Percentiles rank a stretch among this genome's conserved stretches.
Conservation (phyloP, 139 green algal species). For the Auxenochlorella protothecoides region DNA sequence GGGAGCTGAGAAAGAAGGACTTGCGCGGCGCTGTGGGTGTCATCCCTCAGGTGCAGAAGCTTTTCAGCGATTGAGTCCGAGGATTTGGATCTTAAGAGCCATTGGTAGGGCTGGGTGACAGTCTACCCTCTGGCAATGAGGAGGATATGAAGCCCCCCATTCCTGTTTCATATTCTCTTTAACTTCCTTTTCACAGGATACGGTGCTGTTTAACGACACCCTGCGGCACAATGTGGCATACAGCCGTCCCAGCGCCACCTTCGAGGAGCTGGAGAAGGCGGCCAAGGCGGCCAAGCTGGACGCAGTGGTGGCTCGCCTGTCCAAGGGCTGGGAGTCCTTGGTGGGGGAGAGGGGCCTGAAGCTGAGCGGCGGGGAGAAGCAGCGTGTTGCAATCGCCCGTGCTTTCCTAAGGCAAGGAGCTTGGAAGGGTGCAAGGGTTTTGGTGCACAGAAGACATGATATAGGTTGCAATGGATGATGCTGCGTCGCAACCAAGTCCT, state of each 20-base stretch:
- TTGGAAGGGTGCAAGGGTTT: not conserved
- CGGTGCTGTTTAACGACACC: constrained; percentile 37
- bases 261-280: constrained; percentile 56
- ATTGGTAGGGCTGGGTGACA: constrained; percentile 28
- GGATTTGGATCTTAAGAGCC: not conserved
- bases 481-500: not conserved
- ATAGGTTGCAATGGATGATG: not conserved
- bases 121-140: constrained; percentile 11
- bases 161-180: constrained; percentile 50
- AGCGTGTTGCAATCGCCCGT: constrained; percentile 87
- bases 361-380: constrained; percentile 89
- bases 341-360: constrained; percentile 82
- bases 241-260: constrained; percentile 41
- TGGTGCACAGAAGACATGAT: not conserved
- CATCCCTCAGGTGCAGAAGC: constrained; percentile 74
- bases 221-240: constrained; percentile 50
- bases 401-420: constrained; percentile 46
- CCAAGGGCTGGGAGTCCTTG: constrained; percentile 51
- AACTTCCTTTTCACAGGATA: constrained; percentile 46
- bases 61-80: constrained; percentile 37
- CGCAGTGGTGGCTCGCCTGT: constrained; percentile 46
- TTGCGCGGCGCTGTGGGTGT: constrained; percentile 69
- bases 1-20: constrained; percentile 35
- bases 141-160: too few relatives aligned
- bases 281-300: constrained; percentile 39